phyloP scores from a whole-genome alignment of 441 rosid species.

The Bruguiera hainesii region DNA sequence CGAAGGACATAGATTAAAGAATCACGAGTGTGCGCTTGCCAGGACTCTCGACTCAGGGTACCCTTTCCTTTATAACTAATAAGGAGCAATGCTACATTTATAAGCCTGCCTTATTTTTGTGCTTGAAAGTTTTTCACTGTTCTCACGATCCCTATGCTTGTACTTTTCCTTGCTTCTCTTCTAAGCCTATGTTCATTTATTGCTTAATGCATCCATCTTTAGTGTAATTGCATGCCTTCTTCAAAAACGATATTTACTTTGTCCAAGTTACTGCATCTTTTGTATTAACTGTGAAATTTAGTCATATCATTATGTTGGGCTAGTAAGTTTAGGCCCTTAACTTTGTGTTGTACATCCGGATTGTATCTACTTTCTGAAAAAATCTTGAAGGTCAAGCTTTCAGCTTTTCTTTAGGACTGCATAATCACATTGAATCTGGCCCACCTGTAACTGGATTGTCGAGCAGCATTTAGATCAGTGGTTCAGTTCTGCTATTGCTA shows the following conservation, averaged over 20 bases:
- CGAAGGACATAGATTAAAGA: conserved; percentile 99
- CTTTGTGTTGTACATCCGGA: neutral
- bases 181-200: neutral
- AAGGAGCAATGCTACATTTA: conserved; percentile 15
- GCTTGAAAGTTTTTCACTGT: neutral
- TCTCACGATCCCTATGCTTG: conserved; percentile 3
- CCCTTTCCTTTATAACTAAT: neutral
- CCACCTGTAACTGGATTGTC: neutral
- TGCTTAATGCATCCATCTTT: neutral
- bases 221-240: neutral
- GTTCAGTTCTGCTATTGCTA: neutral
- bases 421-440: neutral
- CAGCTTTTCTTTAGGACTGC: neutral
- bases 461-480: neutral
- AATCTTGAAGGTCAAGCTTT: neutral
- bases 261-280: neutral
- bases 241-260: neutral
- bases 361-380: neutral
- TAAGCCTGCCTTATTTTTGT: conserved; percentile 15
- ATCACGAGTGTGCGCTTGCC: conserved; percentile 92
- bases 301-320: neutral
- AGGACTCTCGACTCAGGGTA: conserved; percentile 85
- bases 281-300: conserved; percentile 1
- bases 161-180: neutral
- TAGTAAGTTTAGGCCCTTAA: neutral